phyloP scores from a whole-genome alignment of 768 basidiomycete species.

The Termitomyces sp. region DNA sequence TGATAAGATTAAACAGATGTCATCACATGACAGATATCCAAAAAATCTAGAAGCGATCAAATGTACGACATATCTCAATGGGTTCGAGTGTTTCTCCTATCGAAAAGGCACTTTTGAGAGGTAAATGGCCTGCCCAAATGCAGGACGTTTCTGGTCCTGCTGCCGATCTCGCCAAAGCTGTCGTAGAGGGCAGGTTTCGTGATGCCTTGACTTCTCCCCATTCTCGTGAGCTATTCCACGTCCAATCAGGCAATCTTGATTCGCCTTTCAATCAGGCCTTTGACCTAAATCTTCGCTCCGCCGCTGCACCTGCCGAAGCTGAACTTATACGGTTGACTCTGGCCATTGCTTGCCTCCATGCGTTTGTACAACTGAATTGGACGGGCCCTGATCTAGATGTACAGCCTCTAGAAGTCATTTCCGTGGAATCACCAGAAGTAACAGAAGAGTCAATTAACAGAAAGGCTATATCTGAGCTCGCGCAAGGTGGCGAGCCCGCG shows the following conservation, averaged over 20 bases:
- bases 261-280: slow-evolving; percentile 34
- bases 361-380: slow-evolving; percentile 94
- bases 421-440: slow-evolving; percentile 21
- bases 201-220: slow-evolving; percentile 41
- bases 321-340: slow-evolving; percentile 59
- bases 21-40: slow-evolving; percentile 4
- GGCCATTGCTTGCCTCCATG: slow-evolving; percentile 78
- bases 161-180: slow-evolving; percentile 44
- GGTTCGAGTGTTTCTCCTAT: slow-evolving; percentile 24
- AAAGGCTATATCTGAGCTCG: slow-evolving; percentile 69
- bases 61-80: slow-evolving; percentile 12
- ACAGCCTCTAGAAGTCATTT: slow-evolving; percentile 37
- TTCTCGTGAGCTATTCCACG: slow-evolving; percentile 35
- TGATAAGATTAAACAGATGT: slow-evolving; percentile 5
- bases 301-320: slow-evolving; percentile 21
- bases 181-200: slow-evolving; percentile 56
- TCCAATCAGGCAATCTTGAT: slow-evolving; percentile 22
- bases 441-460: slow-evolving; percentile 53
- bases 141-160: slow-evolving; percentile 17
- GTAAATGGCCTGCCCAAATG: slow-evolving; percentile 31
- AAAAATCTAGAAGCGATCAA: slow-evolving; percentile 6
- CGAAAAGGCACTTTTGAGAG: slow-evolving; percentile 56
- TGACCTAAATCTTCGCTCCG: slow-evolving; percentile 14
- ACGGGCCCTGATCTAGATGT: slow-evolving; percentile 85
- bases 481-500: slow-evolving; percentile 87